Percentiles rank a stretch among this genome's conserved stretches.
Evolutionary conservation across 192 early-diverging fungal genomes (phyloP).

Genomic region (Glomus cerebriforme): DNA sequence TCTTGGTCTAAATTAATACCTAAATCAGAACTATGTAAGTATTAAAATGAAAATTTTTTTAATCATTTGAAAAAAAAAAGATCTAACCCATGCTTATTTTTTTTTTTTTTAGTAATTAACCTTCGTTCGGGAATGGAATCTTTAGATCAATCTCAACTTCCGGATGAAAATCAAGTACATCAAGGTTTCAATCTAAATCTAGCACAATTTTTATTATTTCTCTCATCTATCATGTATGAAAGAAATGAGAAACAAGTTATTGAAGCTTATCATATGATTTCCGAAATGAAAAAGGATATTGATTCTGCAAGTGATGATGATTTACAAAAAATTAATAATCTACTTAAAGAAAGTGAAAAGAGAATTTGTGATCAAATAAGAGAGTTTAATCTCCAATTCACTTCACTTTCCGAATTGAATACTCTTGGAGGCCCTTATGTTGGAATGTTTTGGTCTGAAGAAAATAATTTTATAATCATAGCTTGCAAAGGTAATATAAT

Average conservation of each 20-base stretch:
- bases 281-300: neutral
- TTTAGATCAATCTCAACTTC: neutral
- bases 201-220: conserved; percentile 45
- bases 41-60: too few species aligned
- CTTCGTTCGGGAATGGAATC: conserved; percentile 1
- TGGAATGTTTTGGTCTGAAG: conserved; percentile 49
- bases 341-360: conserved; percentile 41
- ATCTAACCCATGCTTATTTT: neutral
- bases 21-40: neutral
- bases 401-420: conserved; percentile 53
- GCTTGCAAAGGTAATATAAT: conserved; percentile 39
- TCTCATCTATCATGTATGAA: conserved; percentile 52
- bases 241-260: conserved; percentile 47
- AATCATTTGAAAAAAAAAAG: neutral
- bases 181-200: conserved; percentile 43
- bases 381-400: conserved; percentile 39
- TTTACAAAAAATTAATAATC: conserved; percentile 23
- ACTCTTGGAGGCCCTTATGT: conserved; percentile 50
- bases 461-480: conserved; percentile 47
- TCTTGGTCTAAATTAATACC: neutral
- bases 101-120: too few species aligned
- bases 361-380: conserved; percentile 37
- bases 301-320: neutral
- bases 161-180: neutral
- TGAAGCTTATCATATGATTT: conserved; percentile 36